These are phyloP conservation scores for Mucor mucedo DNA, from an alignment of 371 early-diverging fungal species.

Conservation along the genomic window DNA sequence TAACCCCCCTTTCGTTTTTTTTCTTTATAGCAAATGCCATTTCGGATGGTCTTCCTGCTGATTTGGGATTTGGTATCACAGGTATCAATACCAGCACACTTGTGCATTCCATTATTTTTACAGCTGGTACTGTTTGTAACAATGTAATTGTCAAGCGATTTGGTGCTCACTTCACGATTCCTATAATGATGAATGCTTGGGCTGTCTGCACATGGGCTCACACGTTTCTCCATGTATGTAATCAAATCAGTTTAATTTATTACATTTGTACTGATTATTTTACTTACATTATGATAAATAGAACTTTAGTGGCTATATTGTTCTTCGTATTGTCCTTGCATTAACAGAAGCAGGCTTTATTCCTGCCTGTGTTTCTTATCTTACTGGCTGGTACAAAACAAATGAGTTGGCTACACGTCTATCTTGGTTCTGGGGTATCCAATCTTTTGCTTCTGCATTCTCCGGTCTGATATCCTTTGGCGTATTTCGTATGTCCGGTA, in stretches of 20 bases:
- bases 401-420: slow-evolving; percentile 62
- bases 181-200: slow-evolving; percentile 67
- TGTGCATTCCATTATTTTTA: slow-evolving; percentile 41
- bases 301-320: slow-evolving; percentile 35
- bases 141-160: slow-evolving; percentile 56
- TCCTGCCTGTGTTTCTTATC: slow-evolving; percentile 61
- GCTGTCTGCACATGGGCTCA: slow-evolving; percentile 59
- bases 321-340: slow-evolving; percentile 37
- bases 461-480: slow-evolving; percentile 65
- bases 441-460: slow-evolving; percentile 60
- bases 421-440: slow-evolving; percentile 64
- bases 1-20: neutral
- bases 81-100: slow-evolving; percentile 32
- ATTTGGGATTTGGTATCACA: slow-evolving; percentile 42
- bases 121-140: slow-evolving; percentile 47
- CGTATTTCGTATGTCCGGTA: slow-evolving; percentile 58
- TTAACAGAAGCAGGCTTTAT: slow-evolving; percentile 63
- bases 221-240: slow-evolving; percentile 31
- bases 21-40: slow-evolving; percentile 46
- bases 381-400: slow-evolving; percentile 64
- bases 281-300: neutral
- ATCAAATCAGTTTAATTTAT: neutral
- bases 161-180: slow-evolving; percentile 65
- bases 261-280: neutral
- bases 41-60: slow-evolving; percentile 42